Base-by-base conservation (phyloP, 305 asterid species). In the Andrographis paniculata region DNA sequence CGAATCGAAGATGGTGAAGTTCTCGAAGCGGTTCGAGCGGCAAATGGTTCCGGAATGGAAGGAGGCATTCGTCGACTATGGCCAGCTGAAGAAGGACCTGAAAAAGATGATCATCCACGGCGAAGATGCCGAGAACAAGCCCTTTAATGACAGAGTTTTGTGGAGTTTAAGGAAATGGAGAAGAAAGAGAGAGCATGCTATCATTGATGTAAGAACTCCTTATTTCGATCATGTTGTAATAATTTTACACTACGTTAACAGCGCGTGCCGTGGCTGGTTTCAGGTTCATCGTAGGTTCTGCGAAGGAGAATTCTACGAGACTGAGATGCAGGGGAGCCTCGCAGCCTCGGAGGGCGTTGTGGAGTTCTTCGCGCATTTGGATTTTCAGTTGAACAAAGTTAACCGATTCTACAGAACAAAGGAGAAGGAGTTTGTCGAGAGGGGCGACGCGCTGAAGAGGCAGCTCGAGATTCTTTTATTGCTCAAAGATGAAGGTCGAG, bases 1-100 rank as follows among this genome's bases (percentile, higher is more conserved):
- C n/a, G n/a, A n/a, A n/a, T n/a, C n/a, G n/a, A n/a, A n/a, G 12
- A 87, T 88, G 94, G 95, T 88, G 80, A 88, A 88, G 55, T 88
- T 88, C 40, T 63, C 85, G 22, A 88, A 82, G 72, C 95, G 85
- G 56, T 88, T 82, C 47, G 97, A 88, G 64, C 94, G 80, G 1
- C 95, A 82, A 42, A 53, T 88, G 42, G 74, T 88, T 40, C 94
- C 94, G 0, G 97, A 88, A 72, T 88, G 97, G 97, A 88, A 82
- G 56, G 97, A 88, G 41, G 95, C 95, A 15, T 88, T 85, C 45
- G 93, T 88, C 17, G 97, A 88, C 55, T 88, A 85, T 55, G 68
- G 78, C 71, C 77, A 74, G 59, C 85, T 88, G 42, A 88, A 89
- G 61, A 77, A 72, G 58, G 84, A 82, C 13, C 63, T 89, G 67